Percentiles rank a stretch among this genome's conserved stretches.
Evolutionary conservation across 208 protist genomes (phyloP).

Genomic region (Lotmaria passim): DNA sequence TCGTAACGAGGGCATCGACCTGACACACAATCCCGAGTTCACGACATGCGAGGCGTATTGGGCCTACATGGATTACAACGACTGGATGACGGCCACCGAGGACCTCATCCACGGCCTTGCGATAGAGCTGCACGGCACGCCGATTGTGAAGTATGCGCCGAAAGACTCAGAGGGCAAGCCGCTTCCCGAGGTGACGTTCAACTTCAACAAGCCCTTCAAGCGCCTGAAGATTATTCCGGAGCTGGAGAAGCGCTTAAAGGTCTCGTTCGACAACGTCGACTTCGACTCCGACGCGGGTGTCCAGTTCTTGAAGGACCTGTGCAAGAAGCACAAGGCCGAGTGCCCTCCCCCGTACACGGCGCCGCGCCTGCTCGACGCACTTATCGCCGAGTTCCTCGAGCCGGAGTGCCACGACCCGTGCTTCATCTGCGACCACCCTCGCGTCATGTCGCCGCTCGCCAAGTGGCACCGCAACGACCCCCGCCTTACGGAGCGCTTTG

Average conservation of each 20-base stretch:
- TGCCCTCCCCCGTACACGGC: conserved; percentile 95
- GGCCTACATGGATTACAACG: conserved; percentile 99
- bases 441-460: conserved; percentile 99
- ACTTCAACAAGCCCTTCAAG: conserved; percentile 99
- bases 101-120: conserved; percentile 96
- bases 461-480: conserved; percentile 97
- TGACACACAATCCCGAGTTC: conserved; percentile 99
- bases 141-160: conserved; percentile 95
- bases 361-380: conserved; percentile 98
- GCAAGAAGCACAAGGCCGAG: conserved; percentile 93
- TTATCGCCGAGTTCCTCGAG: conserved; percentile 97
- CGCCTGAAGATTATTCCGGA: conserved; percentile 96
- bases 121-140: conserved; percentile 92
- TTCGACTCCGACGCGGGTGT: conserved; percentile 80
- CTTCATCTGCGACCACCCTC: conserved; percentile 99
- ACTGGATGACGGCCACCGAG: conserved; percentile 99
- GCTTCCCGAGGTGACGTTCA: conserved; percentile 92
- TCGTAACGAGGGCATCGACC: conserved; percentile 98
- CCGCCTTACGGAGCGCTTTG: conserved; percentile 99
- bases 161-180: conserved; percentile 86
- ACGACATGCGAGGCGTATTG: conserved; percentile 99
- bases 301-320: conserved; percentile 91
- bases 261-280: conserved; percentile 84
- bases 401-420: conserved; percentile 97
- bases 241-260: conserved; percentile 91